A percentile compares a stretch with the other conserved stretches of the same genome.
phyloP scores from a whole-genome alignment of 352 stramenopile genomes.

The Thalassiosira mediterranea region DNA sequence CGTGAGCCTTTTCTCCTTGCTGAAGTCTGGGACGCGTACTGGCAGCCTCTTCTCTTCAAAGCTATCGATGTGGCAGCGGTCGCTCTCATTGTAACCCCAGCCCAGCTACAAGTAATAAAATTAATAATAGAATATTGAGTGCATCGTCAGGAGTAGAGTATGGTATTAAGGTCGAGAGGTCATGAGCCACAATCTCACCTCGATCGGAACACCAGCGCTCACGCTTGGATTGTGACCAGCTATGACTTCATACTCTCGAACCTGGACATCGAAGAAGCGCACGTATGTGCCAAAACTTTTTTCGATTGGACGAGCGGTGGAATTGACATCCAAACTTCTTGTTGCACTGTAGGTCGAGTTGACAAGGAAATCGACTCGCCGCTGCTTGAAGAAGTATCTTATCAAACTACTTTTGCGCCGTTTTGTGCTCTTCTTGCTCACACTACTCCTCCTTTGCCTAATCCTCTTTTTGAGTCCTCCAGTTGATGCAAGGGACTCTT shows the following conservation, averaged over 20 bases:
- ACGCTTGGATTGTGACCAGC: constrained; percentile 14
- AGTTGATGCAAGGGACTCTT: constrained; percentile 2
- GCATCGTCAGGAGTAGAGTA: no score
- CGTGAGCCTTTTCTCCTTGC: constrained; percentile 22
- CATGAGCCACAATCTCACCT: constrained; percentile 10
- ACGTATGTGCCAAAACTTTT: not conserved
- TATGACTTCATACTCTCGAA: constrained; percentile 25
- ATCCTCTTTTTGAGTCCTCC: not conserved
- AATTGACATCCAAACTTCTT: not conserved
- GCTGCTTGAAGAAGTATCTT: no score
- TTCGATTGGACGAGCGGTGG: not conserved
- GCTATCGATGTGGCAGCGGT: constrained; percentile 1
- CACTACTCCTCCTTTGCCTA: no score
- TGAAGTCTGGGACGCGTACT: not conserved
- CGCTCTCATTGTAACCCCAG: constrained; percentile 16
- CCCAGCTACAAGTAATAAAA: constrained; percentile 7
- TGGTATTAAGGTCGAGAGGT: no score
- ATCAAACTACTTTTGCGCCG: not conserved
- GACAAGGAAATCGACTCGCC: constrained; percentile 3
- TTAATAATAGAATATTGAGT: not conserved
- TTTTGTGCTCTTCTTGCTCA: not conserved
- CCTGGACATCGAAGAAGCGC: constrained; percentile 13
- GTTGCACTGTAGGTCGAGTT: not conserved
- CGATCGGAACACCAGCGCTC: constrained; percentile 6
- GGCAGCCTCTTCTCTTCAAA: constrained; percentile 12